Percentiles rank a stretch among this genome's conserved stretches.
phyloP scores from a whole-genome alignment of 306 rosid species.

The Citrullus colocynthis region DNA sequence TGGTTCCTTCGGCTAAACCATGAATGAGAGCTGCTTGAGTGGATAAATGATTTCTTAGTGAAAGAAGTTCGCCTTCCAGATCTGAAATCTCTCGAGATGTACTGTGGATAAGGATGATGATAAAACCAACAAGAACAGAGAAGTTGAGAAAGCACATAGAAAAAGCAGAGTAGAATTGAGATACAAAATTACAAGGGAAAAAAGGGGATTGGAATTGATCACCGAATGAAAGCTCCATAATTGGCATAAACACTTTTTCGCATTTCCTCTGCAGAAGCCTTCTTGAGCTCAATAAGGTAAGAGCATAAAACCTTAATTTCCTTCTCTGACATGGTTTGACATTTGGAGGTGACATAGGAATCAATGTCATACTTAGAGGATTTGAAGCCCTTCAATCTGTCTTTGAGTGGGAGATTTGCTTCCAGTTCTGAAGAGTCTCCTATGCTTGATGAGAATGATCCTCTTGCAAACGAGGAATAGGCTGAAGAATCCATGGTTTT shows the following conservation, averaged over 20 bases:
- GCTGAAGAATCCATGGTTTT: neutral
- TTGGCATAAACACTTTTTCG: constrained; percentile 84
- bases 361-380: constrained; percentile 51
- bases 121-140: neutral
- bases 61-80: constrained; percentile 82
- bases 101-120: constrained; percentile 20
- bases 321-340: constrained; percentile 67
- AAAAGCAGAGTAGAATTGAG: constrained; percentile 5
- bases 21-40: constrained; percentile 72
- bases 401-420: constrained; percentile 49
- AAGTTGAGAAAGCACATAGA: neutral
- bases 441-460: constrained; percentile 35
- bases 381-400: constrained; percentile 54
- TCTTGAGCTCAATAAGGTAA: constrained; percentile 65
- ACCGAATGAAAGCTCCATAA: constrained; percentile 89
- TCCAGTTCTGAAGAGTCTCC: constrained; percentile 48
- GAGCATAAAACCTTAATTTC: constrained; percentile 56
- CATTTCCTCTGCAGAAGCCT: constrained; percentile 99
- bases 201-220: neutral
- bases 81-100: constrained; percentile 81
- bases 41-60: constrained; percentile 77
- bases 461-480: neutral
- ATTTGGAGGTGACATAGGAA: constrained; percentile 53
- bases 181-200: neutral
- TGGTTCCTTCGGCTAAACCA: constrained; percentile 61